Base-by-base conservation (phyloP, 2,329 filamentous ascomycete genomes). In the Aspergillus fischeri region DNA sequence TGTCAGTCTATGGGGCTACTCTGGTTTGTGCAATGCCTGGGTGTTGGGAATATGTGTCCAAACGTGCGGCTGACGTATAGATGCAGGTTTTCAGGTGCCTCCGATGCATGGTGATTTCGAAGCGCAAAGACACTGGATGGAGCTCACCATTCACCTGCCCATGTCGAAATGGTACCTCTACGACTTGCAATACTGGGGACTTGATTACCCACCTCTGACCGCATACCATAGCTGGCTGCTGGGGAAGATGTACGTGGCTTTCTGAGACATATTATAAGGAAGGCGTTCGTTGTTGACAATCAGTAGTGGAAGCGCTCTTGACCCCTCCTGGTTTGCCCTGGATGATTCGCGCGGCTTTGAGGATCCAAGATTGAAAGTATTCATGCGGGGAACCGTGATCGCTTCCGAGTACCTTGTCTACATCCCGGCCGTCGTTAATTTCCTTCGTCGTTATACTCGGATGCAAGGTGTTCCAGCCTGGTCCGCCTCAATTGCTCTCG, bases 111-210 rank as follows among this genome's bases (percentile, higher is more conserved):
- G 94, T 63, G 94, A 99, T 75, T 99, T 96, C 76, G 94, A 99
- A 78, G 94, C 95, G 3, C 94, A 99, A 74, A 81, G 94, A 66
- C 94, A 99, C 75, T 99, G 94, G 94, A 96, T 99, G 92, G 94
- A 99, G 71, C 81, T 99, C 63, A 97, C 94, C 1, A 90, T 86
- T 8, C 86, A 96, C 58, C 80, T 99, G 1, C 94, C 94, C 14
- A 82, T 95, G 41, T 94, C 91, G 10, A 89, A 94, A 73, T 99
- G 95, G 94, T 99, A 99, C 75, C 96, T 96, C 70, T 91, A 99
- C 73, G 92, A 99, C 72, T 80, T 97, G 48, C 83, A 93, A 69
- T 99, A 93, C 88, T 99, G 94, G 94, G 95, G 95, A 0, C 82
- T 99, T 64, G 94, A 99, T 77, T 99, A 99, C 73, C 94, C 94